Evolutionary conservation across 768 basidiomycete species (phyloP).

Genomic region (Kwoniella newhampshirensis): DNA sequence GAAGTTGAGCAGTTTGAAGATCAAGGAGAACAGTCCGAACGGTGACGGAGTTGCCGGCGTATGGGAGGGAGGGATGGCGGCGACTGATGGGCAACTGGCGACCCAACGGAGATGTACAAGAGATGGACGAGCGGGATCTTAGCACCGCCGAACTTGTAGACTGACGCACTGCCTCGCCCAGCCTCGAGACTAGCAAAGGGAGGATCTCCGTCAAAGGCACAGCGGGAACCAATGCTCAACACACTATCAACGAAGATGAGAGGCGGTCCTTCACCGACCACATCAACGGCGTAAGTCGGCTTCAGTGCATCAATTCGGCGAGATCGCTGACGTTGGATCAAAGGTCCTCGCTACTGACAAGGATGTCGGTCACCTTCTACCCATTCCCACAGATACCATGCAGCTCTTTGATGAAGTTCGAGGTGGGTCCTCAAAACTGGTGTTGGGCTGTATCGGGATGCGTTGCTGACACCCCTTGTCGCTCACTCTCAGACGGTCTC

Average conservation of each 20-base stretch:
- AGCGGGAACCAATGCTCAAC: constrained; percentile 83
- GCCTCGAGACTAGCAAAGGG: constrained; percentile 58
- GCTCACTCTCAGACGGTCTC: constrained; percentile 68
- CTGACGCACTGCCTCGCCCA: constrained; percentile 5
- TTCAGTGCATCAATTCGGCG: too few species aligned
- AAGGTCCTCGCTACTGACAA: constrained; percentile 89
- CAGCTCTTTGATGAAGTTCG: constrained; percentile 96
- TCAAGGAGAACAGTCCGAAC: too few species aligned
- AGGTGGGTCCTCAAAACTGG: constrained; percentile 40
- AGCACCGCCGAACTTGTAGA: background rate
- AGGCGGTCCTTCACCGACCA: constrained; percentile 94
- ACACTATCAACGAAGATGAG: constrained; percentile 97
- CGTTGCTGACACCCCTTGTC: constrained; percentile 1
- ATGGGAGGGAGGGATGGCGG: too few species aligned
- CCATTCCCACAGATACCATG: constrained; percentile 95
- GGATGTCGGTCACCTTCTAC: constrained; percentile 76
- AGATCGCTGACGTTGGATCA: background rate
- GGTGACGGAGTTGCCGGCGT: too few species aligned
- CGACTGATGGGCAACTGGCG: too few species aligned
- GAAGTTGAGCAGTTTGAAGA: too few species aligned
- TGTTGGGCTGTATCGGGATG: background rate
- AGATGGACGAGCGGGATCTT: too few species aligned
- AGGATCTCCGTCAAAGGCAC: constrained; percentile 93
- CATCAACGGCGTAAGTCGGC: constrained; percentile 76
- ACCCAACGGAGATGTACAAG: too few species aligned